Evolutionary conservation across 306 rosid genomes (phyloP).

Genomic region (Fragaria nilgerrensis): DNA sequence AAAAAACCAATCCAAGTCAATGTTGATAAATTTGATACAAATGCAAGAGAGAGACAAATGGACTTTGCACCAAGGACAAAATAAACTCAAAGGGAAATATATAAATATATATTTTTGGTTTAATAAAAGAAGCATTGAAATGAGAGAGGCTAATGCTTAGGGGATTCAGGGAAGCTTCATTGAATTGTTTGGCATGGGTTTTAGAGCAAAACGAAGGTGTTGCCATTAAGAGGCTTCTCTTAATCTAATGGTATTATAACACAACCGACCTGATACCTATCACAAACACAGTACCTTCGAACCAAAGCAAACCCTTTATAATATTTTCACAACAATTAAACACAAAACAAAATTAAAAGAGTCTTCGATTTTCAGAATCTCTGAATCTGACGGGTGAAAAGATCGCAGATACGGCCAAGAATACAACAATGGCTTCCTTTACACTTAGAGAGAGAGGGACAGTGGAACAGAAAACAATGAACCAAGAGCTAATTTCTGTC

Average conservation of each 20-base stretch:
- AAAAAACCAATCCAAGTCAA: constrained; percentile 24
- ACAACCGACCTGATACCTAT: constrained; percentile 24
- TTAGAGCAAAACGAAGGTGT: constrained; percentile 8
- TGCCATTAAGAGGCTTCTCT: constrained; percentile 25
- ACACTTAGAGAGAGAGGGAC: constrained; percentile 34
- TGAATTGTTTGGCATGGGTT: neutral
- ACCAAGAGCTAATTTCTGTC: constrained; percentile 25
- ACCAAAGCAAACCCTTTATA: constrained; percentile 11
- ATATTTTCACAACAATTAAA: neutral
- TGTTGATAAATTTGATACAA: constrained; percentile 7
- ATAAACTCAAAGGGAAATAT: neutral
- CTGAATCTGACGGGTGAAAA: constrained; percentile 12
- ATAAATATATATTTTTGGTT: too few relatives aligned
- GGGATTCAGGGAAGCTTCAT: constrained; percentile 28
- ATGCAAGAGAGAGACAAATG: constrained; percentile 9
- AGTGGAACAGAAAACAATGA: constrained; percentile 45
- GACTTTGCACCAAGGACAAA: constrained; percentile 15
- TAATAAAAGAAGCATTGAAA: constrained; percentile 23
- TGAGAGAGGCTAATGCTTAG: constrained; percentile 8
- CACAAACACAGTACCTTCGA: constrained; percentile 26
- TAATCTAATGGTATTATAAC: constrained; percentile 21
- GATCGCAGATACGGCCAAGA: constrained; percentile 13
- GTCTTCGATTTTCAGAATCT: neutral
- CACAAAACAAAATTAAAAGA: neutral
- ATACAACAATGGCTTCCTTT: constrained; percentile 29